A percentile compares a stretch with the other conserved stretches of the same genome.
These are phyloP conservation scores for Austroboletus niveus DNA, from an alignment of 1,284 basidiomycete species.

Conservation along the genomic window DNA sequence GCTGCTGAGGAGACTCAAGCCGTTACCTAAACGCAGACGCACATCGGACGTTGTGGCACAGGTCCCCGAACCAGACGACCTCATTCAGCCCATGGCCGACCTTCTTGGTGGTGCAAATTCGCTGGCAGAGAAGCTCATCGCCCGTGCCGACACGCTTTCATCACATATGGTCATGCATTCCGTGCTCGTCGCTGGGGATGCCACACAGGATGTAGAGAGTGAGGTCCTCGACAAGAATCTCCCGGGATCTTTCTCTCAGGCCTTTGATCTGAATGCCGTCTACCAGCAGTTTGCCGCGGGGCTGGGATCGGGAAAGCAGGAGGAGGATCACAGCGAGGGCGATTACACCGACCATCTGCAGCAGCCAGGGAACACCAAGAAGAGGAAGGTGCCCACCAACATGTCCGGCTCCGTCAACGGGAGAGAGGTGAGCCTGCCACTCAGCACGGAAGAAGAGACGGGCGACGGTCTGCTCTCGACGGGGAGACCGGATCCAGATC, in stretches of 20 bases:
- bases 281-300: constrained; percentile 29
- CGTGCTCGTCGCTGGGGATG: constrained; percentile 40
- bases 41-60: constrained; percentile 26
- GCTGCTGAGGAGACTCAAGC: constrained; percentile 62
- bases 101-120: constrained; percentile 38
- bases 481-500: constrained; percentile 21
- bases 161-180: constrained; percentile 57
- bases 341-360: constrained; percentile 65
- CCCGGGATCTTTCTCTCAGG: constrained; percentile 21
- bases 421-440: constrained; percentile 28
- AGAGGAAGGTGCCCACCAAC: constrained; percentile 72
- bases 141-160: constrained; percentile 48
- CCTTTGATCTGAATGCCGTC: constrained; percentile 28
- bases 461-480: constrained; percentile 11
- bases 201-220: constrained; percentile 35
- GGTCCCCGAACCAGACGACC: constrained; percentile 20
- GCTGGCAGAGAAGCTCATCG: constrained; percentile 49
- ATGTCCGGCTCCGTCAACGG: constrained; percentile 36
- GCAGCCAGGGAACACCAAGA: constrained; percentile 81
- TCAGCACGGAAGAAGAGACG: constrained; percentile 28
- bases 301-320: constrained; percentile 25
- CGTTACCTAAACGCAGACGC: constrained; percentile 71
- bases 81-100: constrained; percentile 31
- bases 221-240: constrained; percentile 17
- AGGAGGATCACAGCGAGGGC: constrained; percentile 50